Evolutionary conservation across 2,329 filamentous ascomycete species (phyloP), one percentile per base, ranked within the genome.

Genomic region (Chaetomium sp.): DNA sequence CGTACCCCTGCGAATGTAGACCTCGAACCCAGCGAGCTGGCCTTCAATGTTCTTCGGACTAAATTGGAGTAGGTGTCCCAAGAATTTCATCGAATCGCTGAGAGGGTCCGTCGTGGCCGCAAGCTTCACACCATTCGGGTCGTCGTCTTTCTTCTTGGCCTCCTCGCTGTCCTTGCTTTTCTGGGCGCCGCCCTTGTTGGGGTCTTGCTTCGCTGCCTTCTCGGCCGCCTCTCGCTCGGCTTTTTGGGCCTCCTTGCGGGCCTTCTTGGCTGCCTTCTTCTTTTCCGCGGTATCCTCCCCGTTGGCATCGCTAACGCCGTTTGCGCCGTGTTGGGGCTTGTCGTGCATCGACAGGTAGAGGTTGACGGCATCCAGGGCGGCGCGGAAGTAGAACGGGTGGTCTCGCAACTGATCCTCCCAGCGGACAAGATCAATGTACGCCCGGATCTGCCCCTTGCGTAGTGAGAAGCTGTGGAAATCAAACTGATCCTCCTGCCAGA

Each of bases 381-480:
- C 88, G 45, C 90, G 81, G 4, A 87, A 86, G 73, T 89, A 99
- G 75, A 95, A 96, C 1, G 94, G 94, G 69, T 99, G 94, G 65
- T 95, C 88, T 53, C 91, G 86, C 45, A 97, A 74, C 59, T 85
- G 84, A 68, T 99, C 91, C 69, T 97, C 92, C 95, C 94, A 99
- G 64, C 88, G 84, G 47, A 99, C 79, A 90, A 99, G 96, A 65
- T 96, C 91, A 42, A 99, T 78, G 68, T 99, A 99, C 1, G 94
- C 89, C 55, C 92, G 81, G 58, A 97, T 89, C 77, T 96, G 92
- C 11, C 95, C 95, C 72, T 97, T 99, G 19, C 94, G 81, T n/a
- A 99, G 77, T 19, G 91, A 96, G 72, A 99, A 99, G 69, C 85
- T 90, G 77, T 99, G 95, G 77, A 99, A 99, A 70, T 99, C 94